Base-by-base conservation (phyloP, 345 rosid species). In the Arabidopsis thaliana region DNA sequence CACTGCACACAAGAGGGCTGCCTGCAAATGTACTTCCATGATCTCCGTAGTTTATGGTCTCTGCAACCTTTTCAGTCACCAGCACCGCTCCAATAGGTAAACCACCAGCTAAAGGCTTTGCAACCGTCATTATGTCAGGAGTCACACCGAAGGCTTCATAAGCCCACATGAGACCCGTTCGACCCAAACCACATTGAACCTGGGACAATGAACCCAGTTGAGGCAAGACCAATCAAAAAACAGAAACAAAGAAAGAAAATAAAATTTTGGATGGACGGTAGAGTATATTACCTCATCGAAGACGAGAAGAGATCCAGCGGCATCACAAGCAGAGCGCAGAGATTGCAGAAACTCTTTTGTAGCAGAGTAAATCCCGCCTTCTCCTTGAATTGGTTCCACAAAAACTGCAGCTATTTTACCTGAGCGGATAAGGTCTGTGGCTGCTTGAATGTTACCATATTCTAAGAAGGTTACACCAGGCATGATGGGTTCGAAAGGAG, bases 11-110 rank as follows among this genome's bases (percentile, higher is more conserved):
- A 2, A 94, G 88, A 10, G 96, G 91, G 20, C 86, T 79, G 11
- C 97, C 99, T 0, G 97, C 97, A 77, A 95, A 95, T 12, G 97
- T 92, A 81, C 96, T 92, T 58, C 99, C 96, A 24, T 92, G 99
- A 68, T 92, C 99, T 16, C 97, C 97, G 10, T 58, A 85, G 1
- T 71, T 82, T 16, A 95, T 73, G 65, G 97, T 79, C 59, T 86
- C 80, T 38, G 97, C 92, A 73, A 95, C 92, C 78, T 77, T 82
- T 86, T 92, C 92, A 10, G 89, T 88, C 62, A 89, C 89, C 8
- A 95, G 78, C 41, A 77, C 86, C 14, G 96, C 97, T 81, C 95
- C 97, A 23, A 91, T 85, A 2, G 97, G 98, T 53, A 94, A 84
- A 36, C 99, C 99, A 48, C 97, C 97, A 0, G 99, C 99, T 68